These are phyloP conservation scores for Pelargonium nanum DNA, from an alignment of 345 rosid genomes.

Conservation along the genomic window DNA sequence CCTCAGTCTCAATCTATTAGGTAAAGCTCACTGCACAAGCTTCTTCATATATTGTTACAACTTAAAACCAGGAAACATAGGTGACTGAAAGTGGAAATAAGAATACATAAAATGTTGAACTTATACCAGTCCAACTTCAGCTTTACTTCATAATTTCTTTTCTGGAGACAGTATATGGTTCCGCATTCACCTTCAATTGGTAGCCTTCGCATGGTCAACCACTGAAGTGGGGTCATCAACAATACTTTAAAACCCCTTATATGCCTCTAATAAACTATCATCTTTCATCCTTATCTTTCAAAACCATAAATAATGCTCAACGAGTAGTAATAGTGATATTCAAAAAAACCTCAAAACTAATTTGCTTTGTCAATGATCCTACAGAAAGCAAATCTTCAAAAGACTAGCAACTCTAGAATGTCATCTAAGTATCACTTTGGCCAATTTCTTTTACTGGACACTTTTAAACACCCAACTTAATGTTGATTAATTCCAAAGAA, in stretches of 20 bases:
- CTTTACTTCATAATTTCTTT: too few relatives aligned
- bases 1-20: too few relatives aligned
- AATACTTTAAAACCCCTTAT: not conserved
- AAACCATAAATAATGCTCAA: not conserved
- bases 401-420: not conserved
- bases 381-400: not conserved
- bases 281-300: not conserved
- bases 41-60: too few relatives aligned
- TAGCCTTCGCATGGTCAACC: too few relatives aligned
- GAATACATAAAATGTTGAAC: too few relatives aligned
- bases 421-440: not conserved
- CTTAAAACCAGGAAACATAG: too few relatives aligned
- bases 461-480: not conserved
- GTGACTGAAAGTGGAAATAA: too few relatives aligned
- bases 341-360: not conserved
- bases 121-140: too few relatives aligned
- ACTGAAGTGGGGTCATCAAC: not conserved
- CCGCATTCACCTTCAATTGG: too few relatives aligned
- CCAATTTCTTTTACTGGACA: not conserved
- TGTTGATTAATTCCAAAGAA: not conserved
- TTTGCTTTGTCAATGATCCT: not conserved
- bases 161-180: too few relatives aligned
- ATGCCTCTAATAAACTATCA: not conserved
- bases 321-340: not conserved
- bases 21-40: too few relatives aligned